Evolutionary conservation across 352 stramenopile genomes (phyloP).

Genomic region (Phytopythium ostracodes): DNA sequence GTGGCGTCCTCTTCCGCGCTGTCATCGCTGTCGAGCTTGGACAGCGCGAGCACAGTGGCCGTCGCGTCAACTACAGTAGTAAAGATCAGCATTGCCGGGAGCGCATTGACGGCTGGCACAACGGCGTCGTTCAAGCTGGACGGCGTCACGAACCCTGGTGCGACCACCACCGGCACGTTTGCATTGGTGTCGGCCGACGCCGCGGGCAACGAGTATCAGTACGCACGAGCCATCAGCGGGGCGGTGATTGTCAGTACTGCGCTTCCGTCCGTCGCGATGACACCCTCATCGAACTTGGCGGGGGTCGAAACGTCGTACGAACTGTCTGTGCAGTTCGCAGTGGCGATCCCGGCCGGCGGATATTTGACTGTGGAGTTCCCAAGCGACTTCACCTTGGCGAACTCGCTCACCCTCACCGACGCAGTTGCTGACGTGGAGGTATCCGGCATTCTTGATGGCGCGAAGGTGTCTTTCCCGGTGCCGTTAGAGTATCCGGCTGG

Average conservation of each 20-base stretch:
- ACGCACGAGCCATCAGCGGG: slow-evolving; percentile 14
- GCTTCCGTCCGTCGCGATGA: slow-evolving; percentile 7
- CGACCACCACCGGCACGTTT: slow-evolving; percentile 35
- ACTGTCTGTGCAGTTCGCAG: slow-evolving; percentile 14
- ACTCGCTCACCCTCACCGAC: slow-evolving; percentile 15
- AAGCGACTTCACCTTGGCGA: slow-evolving; percentile 7
- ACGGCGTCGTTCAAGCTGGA: slow-evolving; percentile 41
- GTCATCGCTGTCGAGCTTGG: slow-evolving; percentile 21
- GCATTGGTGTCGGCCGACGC: slow-evolving; percentile 31
- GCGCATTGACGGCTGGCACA: slow-evolving; percentile 14
- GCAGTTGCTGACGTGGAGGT: neutral
- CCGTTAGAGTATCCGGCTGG: slow-evolving; percentile 10
- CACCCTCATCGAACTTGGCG: slow-evolving; percentile 10
- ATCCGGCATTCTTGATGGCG: slow-evolving; percentile 9
- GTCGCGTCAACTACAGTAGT: slow-evolving; percentile 16
- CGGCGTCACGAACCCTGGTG: slow-evolving; percentile 49
- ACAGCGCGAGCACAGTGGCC: slow-evolving; percentile 19
- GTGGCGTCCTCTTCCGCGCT: slow-evolving; percentile 18
- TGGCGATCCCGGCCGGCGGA: slow-evolving; percentile 17
- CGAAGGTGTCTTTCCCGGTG: slow-evolving; percentile 12
- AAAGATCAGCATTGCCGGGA: slow-evolving; percentile 22
- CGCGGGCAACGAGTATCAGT: slow-evolving; percentile 20
- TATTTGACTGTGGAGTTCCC: slow-evolving; percentile 22
- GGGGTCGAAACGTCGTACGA: slow-evolving; percentile 17
- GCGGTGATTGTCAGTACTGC: slow-evolving; percentile 20